phyloP scores from a whole-genome alignment of 768 basidiomycete genomes.

The Porphyrellus cyaneotinctus region DNA sequence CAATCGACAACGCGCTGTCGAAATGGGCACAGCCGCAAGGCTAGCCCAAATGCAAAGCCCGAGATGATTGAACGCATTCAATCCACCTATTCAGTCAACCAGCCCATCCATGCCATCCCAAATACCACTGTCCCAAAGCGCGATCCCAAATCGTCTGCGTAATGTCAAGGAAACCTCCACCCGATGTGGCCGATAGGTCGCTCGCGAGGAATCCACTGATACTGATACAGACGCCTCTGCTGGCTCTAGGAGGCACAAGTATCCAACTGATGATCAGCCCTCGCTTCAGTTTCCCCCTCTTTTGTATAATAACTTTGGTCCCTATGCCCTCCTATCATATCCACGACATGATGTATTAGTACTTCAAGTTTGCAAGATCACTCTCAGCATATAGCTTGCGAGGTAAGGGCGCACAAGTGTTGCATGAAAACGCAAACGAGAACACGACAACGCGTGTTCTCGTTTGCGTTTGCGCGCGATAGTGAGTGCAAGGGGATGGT shows the following conservation, averaged over 20 bases:
- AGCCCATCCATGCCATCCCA: conserved; percentile 50
- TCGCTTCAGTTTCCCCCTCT: conserved; percentile 67
- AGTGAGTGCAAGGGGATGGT: no score
- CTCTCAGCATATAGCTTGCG: no score
- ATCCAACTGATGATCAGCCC: no score
- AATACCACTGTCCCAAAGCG: conserved; percentile 55
- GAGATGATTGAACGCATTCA: conserved; percentile 86
- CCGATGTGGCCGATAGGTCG: conserved; percentile 38
- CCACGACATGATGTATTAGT: no score
- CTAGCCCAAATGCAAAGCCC: conserved; percentile 54
- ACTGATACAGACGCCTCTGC: no score
- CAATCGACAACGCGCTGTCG: conserved; percentile 72
- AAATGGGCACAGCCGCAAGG: conserved; percentile 75
- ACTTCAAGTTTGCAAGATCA: no score
- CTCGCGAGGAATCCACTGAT: conserved; percentile 22
- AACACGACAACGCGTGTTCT: no score
- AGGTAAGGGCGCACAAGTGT: no score
- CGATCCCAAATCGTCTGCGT: conserved; percentile 59
- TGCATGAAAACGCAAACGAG: no score
- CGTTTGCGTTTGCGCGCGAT: no score
- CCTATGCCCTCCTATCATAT: conserved; percentile 77
- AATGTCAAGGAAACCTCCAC: conserved; percentile 51
- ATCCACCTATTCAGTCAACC: conserved; percentile 83
- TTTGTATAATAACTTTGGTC: conserved; percentile 73
- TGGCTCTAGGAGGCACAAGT: no score